A percentile compares a stretch with the other conserved stretches of the same genome.
Evolutionary conservation across 139 green algal genomes (phyloP).

Genomic region (Volvox reticuliferus): DNA sequence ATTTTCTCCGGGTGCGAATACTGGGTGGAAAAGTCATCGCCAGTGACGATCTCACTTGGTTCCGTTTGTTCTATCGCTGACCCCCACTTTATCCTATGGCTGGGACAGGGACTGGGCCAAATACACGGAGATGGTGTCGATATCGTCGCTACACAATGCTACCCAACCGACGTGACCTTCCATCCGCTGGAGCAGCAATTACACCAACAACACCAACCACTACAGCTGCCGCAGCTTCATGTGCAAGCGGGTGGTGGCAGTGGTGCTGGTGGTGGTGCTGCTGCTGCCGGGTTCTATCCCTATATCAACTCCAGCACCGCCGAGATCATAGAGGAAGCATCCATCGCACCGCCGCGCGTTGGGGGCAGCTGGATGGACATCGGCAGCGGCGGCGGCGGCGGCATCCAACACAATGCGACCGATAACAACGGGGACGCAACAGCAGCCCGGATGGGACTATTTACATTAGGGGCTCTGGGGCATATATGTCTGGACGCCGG

Average conservation of each 20-base stretch:
- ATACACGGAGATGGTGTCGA: no score
- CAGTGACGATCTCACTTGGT: no score
- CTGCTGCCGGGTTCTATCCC: no score
- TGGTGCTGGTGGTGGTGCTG: not conserved
- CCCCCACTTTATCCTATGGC: no score
- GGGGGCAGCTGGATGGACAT: not conserved
- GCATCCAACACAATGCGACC: not conserved
- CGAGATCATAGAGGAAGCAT: not conserved
- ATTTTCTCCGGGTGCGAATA: no score
- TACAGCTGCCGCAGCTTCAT: not conserved
- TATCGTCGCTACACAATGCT: no score
- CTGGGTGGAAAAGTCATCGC: no score
- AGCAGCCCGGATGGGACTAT: not conserved
- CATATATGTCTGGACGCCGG: not conserved
- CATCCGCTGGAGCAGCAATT: not conserved
- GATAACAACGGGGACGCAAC: not conserved
- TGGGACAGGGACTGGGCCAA: no score
- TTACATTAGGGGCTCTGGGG: no score
- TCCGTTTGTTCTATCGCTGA: no score
- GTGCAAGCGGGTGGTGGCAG: not conserved
- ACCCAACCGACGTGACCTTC: no score
- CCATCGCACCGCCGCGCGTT: not conserved
- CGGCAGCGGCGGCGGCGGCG: not conserved
- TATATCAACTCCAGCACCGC: not conserved
- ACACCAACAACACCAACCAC: not conserved